Evolutionary conservation across 805 yeast species (phyloP).

Genomic region (Candida michaelii): DNA sequence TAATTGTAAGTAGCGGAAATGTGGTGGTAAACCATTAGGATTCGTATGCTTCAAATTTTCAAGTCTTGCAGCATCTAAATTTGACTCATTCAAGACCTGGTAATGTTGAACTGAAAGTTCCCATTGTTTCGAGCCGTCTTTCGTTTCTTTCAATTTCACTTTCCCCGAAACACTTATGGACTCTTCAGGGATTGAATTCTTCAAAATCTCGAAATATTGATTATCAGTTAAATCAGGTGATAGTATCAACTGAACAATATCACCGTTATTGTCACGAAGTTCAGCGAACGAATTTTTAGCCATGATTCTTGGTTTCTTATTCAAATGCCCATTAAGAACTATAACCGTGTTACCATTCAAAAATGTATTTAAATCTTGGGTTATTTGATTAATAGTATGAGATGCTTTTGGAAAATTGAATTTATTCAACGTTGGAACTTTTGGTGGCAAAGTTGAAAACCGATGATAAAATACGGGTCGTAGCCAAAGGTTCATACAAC

Average conservation of each 20-base stretch:
- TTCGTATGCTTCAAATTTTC: constrained; percentile 51
- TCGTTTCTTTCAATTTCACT: constrained; percentile 31
- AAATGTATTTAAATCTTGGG: constrained; percentile 11
- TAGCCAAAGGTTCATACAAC: too few species aligned
- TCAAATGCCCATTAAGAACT: constrained; percentile 80
- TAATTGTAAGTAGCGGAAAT: constrained; percentile 78
- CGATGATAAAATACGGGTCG: not conserved
- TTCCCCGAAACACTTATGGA: constrained; percentile 66
- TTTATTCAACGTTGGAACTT: constrained; percentile 23
- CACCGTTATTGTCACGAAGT: constrained; percentile 73
- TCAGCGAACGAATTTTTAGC: constrained; percentile 73
- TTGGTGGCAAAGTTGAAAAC: constrained; percentile 21
- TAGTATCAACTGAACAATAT: constrained; percentile 50
- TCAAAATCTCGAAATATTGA: constrained; percentile 38
- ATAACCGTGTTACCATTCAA: constrained; percentile 26
- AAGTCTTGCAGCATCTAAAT: constrained; percentile 65
- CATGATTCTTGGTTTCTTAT: constrained; percentile 67
- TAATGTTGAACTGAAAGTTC: constrained; percentile 58
- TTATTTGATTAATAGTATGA: constrained; percentile 21
- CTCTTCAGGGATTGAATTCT: constrained; percentile 65
- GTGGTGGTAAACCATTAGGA: constrained; percentile 68
- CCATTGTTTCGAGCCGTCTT: constrained; percentile 31
- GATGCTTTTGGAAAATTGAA: constrained; percentile 39
- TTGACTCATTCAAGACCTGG: constrained; percentile 62
- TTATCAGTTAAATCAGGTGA: constrained; percentile 42